A percentile compares a stretch with the other conserved stretches of the same genome.
phyloP scores from a whole-genome alignment of 169 alveolate species.

The Theileria equi region DNA sequence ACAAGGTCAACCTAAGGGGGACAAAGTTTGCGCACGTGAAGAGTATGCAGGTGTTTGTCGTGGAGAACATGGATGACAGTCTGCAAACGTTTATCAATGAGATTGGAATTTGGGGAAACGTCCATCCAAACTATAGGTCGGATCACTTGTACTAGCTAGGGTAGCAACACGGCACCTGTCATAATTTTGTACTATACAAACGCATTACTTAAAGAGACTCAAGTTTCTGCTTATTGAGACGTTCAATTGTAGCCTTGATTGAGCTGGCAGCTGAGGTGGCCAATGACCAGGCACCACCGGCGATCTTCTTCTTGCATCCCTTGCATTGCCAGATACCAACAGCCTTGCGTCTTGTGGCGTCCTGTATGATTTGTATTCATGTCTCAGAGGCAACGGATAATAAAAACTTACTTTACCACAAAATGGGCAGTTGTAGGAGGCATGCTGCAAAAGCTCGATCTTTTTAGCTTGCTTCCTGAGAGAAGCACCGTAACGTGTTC shows the following conservation, averaged over 20 bases:
- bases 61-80: slow-evolving; percentile 17
- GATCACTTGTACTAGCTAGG: neutral
- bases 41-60: slow-evolving; percentile 27
- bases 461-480: slow-evolving; percentile 94
- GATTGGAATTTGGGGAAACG: slow-evolving; percentile 23
- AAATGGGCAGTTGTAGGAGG: slow-evolving; percentile 92
- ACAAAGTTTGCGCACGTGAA: slow-evolving; percentile 36
- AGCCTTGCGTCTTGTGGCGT: slow-evolving; percentile 89
- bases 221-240: slow-evolving; percentile 75
- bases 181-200: neutral
- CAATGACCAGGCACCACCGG: slow-evolving; percentile 98
- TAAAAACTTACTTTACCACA: slow-evolving; percentile 88
- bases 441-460: slow-evolving; percentile 91
- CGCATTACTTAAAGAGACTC: slow-evolving; percentile 57
- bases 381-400: neutral
- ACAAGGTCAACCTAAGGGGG: slow-evolving; percentile 25
- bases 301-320: slow-evolving; percentile 89
- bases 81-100: slow-evolving; percentile 35
- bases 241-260: slow-evolving; percentile 83
- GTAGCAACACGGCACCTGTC: neutral
- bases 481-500: slow-evolving; percentile 98
- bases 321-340: slow-evolving; percentile 98
- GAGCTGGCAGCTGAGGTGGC: slow-evolving; percentile 94
- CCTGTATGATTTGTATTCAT: slow-evolving; percentile 55
- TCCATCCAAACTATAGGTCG: slow-evolving; percentile 17